Evolutionary conservation across 2,329 filamentous ascomycete species (phyloP).

Genomic region (Achaetomium macrosporum): DNA sequence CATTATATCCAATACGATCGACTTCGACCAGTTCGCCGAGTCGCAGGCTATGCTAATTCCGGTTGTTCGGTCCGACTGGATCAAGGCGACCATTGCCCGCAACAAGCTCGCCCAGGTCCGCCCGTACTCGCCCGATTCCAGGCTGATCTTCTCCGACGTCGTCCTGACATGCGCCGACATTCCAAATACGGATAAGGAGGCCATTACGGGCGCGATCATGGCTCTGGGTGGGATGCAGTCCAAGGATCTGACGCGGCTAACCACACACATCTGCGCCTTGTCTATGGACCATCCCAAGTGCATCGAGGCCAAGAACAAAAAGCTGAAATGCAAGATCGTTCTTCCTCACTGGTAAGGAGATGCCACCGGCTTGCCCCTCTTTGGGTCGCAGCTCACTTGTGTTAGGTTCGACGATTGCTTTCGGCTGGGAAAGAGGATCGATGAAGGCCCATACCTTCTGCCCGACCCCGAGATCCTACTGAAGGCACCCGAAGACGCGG

Average conservation of each 20-base stretch:
- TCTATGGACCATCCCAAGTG: slow-evolving; percentile 70
- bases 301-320: slow-evolving; percentile 55
- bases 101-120: slow-evolving; percentile 70
- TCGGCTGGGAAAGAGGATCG: slow-evolving; percentile 84
- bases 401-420: slow-evolving; percentile 92
- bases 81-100: slow-evolving; percentile 63
- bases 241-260: slow-evolving; percentile 62
- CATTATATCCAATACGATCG: slow-evolving; percentile 66
- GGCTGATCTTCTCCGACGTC: slow-evolving; percentile 83
- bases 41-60: slow-evolving; percentile 73
- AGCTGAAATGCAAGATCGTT: slow-evolving; percentile 71
- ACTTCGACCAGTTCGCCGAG: slow-evolving; percentile 81
- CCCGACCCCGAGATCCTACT: slow-evolving; percentile 81
- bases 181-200: slow-evolving; percentile 80
- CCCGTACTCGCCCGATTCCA: slow-evolving; percentile 83
- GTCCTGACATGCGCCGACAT: slow-evolving; percentile 78
- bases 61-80: slow-evolving; percentile 78
- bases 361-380: neutral
- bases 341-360: slow-evolving; percentile 73
- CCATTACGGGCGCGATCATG: slow-evolving; percentile 81
- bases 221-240: slow-evolving; percentile 83
- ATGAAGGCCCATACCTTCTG: slow-evolving; percentile 77
- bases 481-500: slow-evolving; percentile 47
- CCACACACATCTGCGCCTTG: slow-evolving; percentile 85
- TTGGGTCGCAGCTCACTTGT: neutral